These are phyloP conservation scores for Fusarium sp. DNA, from an alignment of 2,329 filamentous ascomycete species.

Conservation along the genomic window DNA sequence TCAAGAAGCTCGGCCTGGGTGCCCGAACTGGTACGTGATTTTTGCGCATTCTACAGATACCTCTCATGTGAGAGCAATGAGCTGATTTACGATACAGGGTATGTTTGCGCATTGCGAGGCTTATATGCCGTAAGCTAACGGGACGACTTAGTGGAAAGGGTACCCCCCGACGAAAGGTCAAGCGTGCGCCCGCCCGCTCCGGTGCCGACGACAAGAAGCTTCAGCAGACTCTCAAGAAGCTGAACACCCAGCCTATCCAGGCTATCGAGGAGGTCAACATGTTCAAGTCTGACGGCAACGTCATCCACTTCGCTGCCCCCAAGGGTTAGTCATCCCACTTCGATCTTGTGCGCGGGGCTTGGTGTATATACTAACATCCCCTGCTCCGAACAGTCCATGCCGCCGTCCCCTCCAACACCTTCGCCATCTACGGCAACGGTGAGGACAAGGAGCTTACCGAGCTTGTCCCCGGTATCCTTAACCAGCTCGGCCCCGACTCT, in stretches of 20 bases:
- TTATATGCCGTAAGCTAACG: slow-evolving; percentile 44
- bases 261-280: slow-evolving; percentile 99
- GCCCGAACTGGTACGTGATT: slow-evolving; percentile 74
- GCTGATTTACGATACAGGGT: slow-evolving; percentile 50
- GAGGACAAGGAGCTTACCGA: slow-evolving; percentile 99
- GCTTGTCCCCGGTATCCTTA: slow-evolving; percentile 98
- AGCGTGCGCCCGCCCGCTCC: slow-evolving; percentile 94
- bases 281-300: slow-evolving; percentile 99
- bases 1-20: slow-evolving; percentile 66
- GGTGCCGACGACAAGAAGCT: slow-evolving; percentile 99
- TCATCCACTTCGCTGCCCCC: slow-evolving; percentile 98
- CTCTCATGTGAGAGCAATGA: slow-evolving; percentile 1
- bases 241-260: slow-evolving; percentile 99
- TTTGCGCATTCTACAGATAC: slow-evolving; percentile 8
- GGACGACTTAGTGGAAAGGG: slow-evolving; percentile 81
- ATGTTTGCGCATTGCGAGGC: slow-evolving; percentile 44
- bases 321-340: slow-evolving; percentile 76
- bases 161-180: slow-evolving; percentile 96
- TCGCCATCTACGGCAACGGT: slow-evolving; percentile 98
- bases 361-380: slow-evolving; percentile 37
- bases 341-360: slow-evolving; percentile 31
- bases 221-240: slow-evolving; percentile 96
- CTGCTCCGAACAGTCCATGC: slow-evolving; percentile 78
- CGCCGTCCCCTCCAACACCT: slow-evolving; percentile 97
- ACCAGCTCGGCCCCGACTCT: slow-evolving; percentile 98